phyloP scores from a whole-genome alignment of 139 green algal species.

The Chlorella sp. region DNA sequence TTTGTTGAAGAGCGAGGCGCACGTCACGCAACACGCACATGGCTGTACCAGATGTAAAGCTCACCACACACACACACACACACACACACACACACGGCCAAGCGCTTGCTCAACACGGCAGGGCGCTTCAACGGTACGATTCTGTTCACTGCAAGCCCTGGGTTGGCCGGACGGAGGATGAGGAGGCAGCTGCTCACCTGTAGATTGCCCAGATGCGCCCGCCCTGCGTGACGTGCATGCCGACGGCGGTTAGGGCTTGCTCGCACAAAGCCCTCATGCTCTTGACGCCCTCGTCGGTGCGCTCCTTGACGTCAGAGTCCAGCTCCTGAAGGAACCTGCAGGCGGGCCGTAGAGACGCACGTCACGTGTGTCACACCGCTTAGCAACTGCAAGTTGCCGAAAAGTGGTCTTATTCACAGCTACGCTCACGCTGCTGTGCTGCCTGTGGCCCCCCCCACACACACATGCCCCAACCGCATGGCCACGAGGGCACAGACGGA shows the following conservation, averaged over 20 bases:
- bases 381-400: no score
- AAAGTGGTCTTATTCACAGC: no score
- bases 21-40: no score
- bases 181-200: slow-evolving; percentile 33
- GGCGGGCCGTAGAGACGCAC: no score
- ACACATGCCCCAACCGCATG: no score
- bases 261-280: slow-evolving; percentile 53
- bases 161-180: not conserved
- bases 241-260: slow-evolving; percentile 48
- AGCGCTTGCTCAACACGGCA: not conserved
- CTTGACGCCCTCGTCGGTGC: slow-evolving; percentile 20
- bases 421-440: not conserved
- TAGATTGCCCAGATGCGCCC: slow-evolving; percentile 46
- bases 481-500: not conserved
- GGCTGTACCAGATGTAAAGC: no score
- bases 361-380: no score
- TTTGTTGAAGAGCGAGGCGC: no score
- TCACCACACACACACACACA: no score
- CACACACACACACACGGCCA: slow-evolving; percentile 1
- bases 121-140: not conserved
- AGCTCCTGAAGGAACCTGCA: slow-evolving; percentile 41
- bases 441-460: not conserved
- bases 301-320: slow-evolving; percentile 28
- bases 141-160: not conserved
- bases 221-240: slow-evolving; percentile 56